Evolutionary conservation across 768 basidiomycete species (phyloP).

Genomic region (Pholiota conissans): DNA sequence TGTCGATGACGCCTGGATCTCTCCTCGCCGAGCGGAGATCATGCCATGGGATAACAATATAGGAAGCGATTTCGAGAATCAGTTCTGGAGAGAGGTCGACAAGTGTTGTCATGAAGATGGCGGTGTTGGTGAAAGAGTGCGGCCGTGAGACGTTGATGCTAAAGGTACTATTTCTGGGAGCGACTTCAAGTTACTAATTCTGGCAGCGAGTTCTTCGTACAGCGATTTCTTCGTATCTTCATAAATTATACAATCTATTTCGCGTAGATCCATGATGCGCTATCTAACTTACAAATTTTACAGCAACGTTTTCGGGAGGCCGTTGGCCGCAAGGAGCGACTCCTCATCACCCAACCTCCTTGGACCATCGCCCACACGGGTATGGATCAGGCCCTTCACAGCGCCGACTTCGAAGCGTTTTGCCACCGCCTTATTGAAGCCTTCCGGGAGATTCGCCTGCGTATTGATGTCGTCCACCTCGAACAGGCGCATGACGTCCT

Average conservation of each 20-base stretch:
- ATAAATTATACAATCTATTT: too few species aligned
- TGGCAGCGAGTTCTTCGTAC: too few species aligned
- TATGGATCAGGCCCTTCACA: constrained; percentile 91
- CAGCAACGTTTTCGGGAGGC: constrained; percentile 63
- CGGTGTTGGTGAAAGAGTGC: too few species aligned
- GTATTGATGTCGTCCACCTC: constrained; percentile 36
- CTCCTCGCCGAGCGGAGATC: neutral
- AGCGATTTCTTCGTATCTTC: too few species aligned
- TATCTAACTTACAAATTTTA: constrained; percentile 15
- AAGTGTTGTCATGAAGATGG: too few species aligned
- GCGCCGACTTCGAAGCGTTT: constrained; percentile 72
- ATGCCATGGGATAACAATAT: neutral
- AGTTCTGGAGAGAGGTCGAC: constrained; percentile 1
- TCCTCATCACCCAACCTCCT: constrained; percentile 63
- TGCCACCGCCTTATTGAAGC: constrained; percentile 80
- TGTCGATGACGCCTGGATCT: neutral
- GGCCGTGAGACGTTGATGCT: too few species aligned
- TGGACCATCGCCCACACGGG: constrained; percentile 90
- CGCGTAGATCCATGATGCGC: too few species aligned
- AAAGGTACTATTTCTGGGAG: too few species aligned
- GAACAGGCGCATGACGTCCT: constrained; percentile 73
- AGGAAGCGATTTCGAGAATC: neutral
- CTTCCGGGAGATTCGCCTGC: constrained; percentile 54
- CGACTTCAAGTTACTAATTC: too few species aligned
- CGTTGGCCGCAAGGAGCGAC: constrained; percentile 63